Base-by-base conservation (phyloP, 805 yeast genomes). In the Ogataea degrootiae region DNA sequence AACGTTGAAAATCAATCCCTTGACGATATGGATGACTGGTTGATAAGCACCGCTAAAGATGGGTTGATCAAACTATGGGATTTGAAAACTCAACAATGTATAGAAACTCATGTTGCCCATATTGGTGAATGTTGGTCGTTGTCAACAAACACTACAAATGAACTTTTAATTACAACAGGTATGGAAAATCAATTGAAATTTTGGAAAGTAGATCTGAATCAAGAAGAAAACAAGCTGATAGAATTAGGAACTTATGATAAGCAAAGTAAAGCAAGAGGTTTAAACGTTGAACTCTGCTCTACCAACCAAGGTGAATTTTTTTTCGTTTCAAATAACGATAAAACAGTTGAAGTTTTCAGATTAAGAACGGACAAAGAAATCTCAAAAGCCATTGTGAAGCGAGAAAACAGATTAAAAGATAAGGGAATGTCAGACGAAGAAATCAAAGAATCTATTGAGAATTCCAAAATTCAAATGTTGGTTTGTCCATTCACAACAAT, bases 61-160 rank as follows among this genome's bases (percentile, higher is more conserved):
- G 98, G 98, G 0, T 71, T 90, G 42, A 75, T 94, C 55, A 94
- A 94, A 63, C 67, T 94, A 34, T 94, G 99, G 99, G 98, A 94
- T 61, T 68, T 94, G 56, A 85, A 83, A 58, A 71, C 94, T 4
- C 89, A 87, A 62, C 96, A 89, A 63, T 88, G 97, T 67, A 72
- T 90, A 5, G 99, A 94, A 63, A 91, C 98, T 1, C 97, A 91
- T 63, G 82, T 90, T 51, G 96, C 97, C 0, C 96, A 89, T 63
- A 75, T 86, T 21, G 91, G 92, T 49, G 98, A 94, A 66, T 88
- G 97, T 69, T 94, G 98, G 98, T 72, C 87, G 3, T 65, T 90
- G 59, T 86, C 80, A 4, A 62, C 81, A 17, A 66, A 66, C 22
- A 47, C 59, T 5, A 47, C 59, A 11, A 56, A 55, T 38, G 66